Evolutionary conservation across 1,139 yeast species (phyloP).

Genomic region (Hemisphaericaspora xylanilytica): DNA sequence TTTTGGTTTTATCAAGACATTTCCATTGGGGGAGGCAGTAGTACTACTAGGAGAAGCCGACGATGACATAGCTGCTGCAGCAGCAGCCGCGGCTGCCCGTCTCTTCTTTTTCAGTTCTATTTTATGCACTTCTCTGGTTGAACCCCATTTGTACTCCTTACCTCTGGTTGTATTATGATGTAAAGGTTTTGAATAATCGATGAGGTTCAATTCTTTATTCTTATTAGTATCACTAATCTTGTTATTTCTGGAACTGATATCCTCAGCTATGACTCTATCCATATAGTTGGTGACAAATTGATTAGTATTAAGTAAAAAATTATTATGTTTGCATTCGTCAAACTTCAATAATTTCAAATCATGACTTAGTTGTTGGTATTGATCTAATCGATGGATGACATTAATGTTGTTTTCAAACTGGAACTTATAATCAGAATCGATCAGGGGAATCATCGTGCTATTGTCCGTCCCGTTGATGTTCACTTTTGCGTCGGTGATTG

Average conservation of each 20-base stretch:
- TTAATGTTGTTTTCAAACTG: slow-evolving; percentile 27
- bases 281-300: slow-evolving; percentile 32
- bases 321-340: slow-evolving; percentile 27
- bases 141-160: slow-evolving; percentile 33
- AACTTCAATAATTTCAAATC: slow-evolving; percentile 27
- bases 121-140: slow-evolving; percentile 23
- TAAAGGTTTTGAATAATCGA: slow-evolving; percentile 18
- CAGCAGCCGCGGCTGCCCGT: slow-evolving; percentile 12
- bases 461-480: neutral
- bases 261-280: slow-evolving; percentile 38
- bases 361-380: slow-evolving; percentile 24
- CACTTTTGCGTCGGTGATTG: slow-evolving; percentile 1
- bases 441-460: neutral
- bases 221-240: slow-evolving; percentile 19
- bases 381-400: slow-evolving; percentile 30
- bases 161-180: slow-evolving; percentile 24
- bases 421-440: slow-evolving; percentile 13
- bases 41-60: slow-evolving; percentile 7
- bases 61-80: slow-evolving; percentile 9
- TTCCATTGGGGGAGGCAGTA: slow-evolving; percentile 3
- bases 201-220: slow-evolving; percentile 15
- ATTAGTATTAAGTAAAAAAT: slow-evolving; percentile 24
- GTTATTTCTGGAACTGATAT: slow-evolving; percentile 26
- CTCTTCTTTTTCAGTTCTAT: slow-evolving; percentile 14
- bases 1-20: slow-evolving; percentile 10